Evolutionary conservation across 2,329 filamentous ascomycete genomes (phyloP), one percentile per base, ranked within the genome.

Genomic region (Lecanosticta acicola): DNA sequence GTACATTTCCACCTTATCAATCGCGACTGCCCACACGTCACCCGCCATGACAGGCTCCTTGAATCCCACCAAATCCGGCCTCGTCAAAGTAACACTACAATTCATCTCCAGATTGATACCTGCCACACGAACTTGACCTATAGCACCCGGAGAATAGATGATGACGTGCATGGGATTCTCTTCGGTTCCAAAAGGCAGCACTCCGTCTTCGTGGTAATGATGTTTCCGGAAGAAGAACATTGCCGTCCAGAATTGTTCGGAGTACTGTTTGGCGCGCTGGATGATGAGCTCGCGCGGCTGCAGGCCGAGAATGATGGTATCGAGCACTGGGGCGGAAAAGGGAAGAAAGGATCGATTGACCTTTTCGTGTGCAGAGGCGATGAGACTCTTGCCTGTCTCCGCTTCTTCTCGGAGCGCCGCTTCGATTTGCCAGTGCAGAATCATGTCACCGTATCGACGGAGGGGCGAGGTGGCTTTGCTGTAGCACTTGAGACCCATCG

Each of bases 381-480:
- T 21, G 18, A 77, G 65, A n/a, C 58, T 67, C 16, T 63, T 60
- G 11, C 71, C 71, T 3, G 69, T 67, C 21, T 64, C 57, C 9
- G 73, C 69, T 62, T 83, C 79, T 50, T 76, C 71, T 9, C 76
- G 75, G 33, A 84, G 55, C 1, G 77, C 78, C 4, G 79, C 75
- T 66, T 83, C 79, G 38, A 82, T 80, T 54, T 84, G 80, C 71
- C 80, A 83, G 59, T 83, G 79, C 9, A 72, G 67, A 37, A 83
- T 69, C 59, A 83, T 71, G 61, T 84, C 80, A 38, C 68, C 70
- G 60, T 77, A 83, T 32, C 80, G 72, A 41, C 80, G 75, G 17
- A 84, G 68, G 1, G 80, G 80, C 56, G 75, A 80, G 0, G 80
- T 83, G 41, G 73, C 71, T 63, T 78, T 81, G 48, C 73, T 63